These are phyloP conservation scores for Suhomyces coccinellae DNA, from an alignment of 1,139 yeast species.

Conservation along the genomic window DNA sequence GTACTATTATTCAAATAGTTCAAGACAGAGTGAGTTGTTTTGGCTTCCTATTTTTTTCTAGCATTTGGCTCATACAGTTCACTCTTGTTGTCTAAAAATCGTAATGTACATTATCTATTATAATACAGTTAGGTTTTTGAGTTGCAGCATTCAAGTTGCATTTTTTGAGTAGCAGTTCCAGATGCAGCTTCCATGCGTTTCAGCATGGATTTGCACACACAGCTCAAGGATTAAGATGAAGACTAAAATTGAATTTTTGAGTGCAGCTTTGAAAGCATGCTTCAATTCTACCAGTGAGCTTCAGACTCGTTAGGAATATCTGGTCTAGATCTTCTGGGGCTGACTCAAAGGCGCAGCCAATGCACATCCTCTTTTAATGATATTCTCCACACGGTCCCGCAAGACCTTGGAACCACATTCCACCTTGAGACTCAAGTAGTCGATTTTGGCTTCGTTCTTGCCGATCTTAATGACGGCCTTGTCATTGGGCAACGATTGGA, in stretches of 20 bases:
- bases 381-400: constrained; percentile 79
- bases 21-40: too few relatives aligned
- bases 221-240: too few relatives aligned
- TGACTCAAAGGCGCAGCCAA: constrained; percentile 76
- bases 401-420: constrained; percentile 77
- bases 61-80: background rate
- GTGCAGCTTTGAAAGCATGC: too few relatives aligned
- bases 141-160: too few relatives aligned
- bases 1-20: too few relatives aligned
- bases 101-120: background rate
- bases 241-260: too few relatives aligned
- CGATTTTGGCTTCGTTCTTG: constrained; percentile 66
- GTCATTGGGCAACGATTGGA: constrained; percentile 40
- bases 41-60: too few relatives aligned
- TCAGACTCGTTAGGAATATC: too few relatives aligned
- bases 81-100: background rate
- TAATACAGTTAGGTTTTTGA: background rate
- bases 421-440: constrained; percentile 64
- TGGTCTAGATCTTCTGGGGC: constrained; percentile 20
- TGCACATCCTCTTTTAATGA: constrained; percentile 72
- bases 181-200: too few relatives aligned
- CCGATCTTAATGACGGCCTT: constrained; percentile 68
- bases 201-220: too few relatives aligned
- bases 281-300: too few relatives aligned
- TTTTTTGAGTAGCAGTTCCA: too few relatives aligned